Evolutionary conservation across 148 eudicot genomes (phyloP).

Genomic region (Tetragonia tetragonoides): DNA sequence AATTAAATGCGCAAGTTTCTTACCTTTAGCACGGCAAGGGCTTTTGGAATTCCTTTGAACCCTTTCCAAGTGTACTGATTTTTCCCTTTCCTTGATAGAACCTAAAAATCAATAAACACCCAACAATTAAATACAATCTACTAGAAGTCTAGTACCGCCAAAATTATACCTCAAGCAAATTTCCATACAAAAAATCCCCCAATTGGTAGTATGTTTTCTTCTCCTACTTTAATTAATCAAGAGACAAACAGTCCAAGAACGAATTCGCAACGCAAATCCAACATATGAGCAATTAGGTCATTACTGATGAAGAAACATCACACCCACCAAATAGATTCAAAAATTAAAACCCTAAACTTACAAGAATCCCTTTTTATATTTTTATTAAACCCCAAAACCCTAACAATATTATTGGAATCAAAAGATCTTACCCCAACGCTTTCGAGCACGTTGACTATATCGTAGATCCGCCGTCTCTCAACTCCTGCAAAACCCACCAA

Average conservation of each 20-base stretch:
- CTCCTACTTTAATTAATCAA: neutral
- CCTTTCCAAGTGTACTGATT: slow-evolving; percentile 93
- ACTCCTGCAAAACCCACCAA: slow-evolving; percentile 51
- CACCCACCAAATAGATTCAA: neutral
- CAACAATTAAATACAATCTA: neutral
- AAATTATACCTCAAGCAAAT: neutral
- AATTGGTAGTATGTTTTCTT: neutral
- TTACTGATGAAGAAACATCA: neutral
- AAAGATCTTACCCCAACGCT: slow-evolving; percentile 78
- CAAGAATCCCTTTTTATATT: neutral
- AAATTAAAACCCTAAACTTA: neutral
- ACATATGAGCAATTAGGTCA: too few species aligned
- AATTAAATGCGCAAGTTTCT: neutral
- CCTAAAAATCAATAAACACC: slow-evolving; percentile 35
- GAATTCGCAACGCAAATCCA: too few species aligned
- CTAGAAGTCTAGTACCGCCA: neutral
- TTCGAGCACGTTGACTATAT: slow-evolving; percentile 91
- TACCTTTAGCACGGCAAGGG: slow-evolving; percentile 71
- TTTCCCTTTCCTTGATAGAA: slow-evolving; percentile 74
- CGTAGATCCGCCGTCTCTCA: slow-evolving; percentile 98
- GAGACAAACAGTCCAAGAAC: neutral
- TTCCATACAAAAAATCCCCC: too few species aligned
- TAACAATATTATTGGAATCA: neutral
- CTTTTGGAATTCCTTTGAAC: slow-evolving; percentile 63
- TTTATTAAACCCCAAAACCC: neutral